phyloP scores from a whole-genome alignment of 345 rosid genomes.

The Rhodomyrtus tomentosa region DNA sequence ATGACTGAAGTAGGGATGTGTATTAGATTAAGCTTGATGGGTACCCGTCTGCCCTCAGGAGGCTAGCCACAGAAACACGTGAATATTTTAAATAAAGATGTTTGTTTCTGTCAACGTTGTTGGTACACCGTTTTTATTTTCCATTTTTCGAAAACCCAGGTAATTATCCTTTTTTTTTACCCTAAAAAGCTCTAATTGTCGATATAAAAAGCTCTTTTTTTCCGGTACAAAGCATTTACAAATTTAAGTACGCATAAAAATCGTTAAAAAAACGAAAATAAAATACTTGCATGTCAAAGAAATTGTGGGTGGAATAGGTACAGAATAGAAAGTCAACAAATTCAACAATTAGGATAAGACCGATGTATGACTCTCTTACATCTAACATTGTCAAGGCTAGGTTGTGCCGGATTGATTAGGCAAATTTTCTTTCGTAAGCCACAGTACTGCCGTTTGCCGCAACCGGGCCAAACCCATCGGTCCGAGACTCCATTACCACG shows the following conservation, averaged over 20 bases:
- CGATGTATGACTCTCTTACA: neutral
- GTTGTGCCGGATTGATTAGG: neutral
- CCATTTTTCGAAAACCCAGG: neutral
- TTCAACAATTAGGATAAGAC: neutral
- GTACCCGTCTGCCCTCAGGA: neutral
- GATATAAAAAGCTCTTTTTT: neutral
- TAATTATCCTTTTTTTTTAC: neutral
- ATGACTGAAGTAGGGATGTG: neutral
- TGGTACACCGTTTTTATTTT: neutral
- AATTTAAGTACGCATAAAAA: neutral
- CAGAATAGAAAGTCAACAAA: neutral
- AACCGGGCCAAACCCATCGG: neutral
- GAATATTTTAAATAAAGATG: neutral
- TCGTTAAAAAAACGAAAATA: neutral
- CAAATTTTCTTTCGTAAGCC: neutral
- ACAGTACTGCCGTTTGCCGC: neutral
- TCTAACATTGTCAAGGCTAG: neutral
- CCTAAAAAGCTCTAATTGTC: neutral
- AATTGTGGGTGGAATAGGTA: neutral
- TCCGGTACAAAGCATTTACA: neutral
- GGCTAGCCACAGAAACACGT: neutral
- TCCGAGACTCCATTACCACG: neutral
- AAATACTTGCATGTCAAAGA: neutral
- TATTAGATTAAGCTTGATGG: neutral
- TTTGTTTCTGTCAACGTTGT: neutral